phyloP scores from a whole-genome alignment of 306 rosid species.

The Cucumis sativus region Cucumber_9930_V3 NC_026660.2:17192501-17193000 shows the following conservation, averaged over 20 bases:
- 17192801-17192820: background rate
- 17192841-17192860: background rate
- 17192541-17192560: background rate
- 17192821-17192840: background rate
- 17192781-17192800: background rate
- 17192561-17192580: background rate
- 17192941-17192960: constrained; percentile 35
- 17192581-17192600: background rate
- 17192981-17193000: constrained; percentile 56
- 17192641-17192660: background rate
- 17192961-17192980: constrained; percentile 36
- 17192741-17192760: background rate
- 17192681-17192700: background rate
- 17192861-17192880: background rate
- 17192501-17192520: background rate
- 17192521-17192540: background rate
- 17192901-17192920: constrained; percentile 21
- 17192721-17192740: background rate
- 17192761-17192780: background rate
- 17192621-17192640: background rate
- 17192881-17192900: background rate
- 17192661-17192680: background rate
- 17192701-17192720: background rate
- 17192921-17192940: constrained; percentile 26
- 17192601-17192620: background rate